A percentile compares a stretch with the other conserved stretches of the same genome.
Evolutionary conservation across 495 filamentous ascomycete genomes (phyloP).

Genomic region (Polyplosphaeria fusca): DNA sequence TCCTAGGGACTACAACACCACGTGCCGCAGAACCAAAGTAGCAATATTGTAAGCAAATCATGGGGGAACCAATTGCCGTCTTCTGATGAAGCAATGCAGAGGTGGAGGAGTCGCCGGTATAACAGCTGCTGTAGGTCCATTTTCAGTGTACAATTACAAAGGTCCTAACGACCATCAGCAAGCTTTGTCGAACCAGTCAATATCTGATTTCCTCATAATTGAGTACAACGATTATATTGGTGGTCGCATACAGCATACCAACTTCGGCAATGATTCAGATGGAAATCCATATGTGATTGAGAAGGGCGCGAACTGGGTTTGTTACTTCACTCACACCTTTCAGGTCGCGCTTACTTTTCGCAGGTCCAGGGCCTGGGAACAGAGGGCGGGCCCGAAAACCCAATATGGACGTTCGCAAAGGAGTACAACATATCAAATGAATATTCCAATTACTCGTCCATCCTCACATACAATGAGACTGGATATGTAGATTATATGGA

Average conservation of each 20-base stretch:
- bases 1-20: constrained; percentile 18
- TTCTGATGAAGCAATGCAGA: constrained; percentile 9
- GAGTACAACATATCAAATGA: constrained; percentile 61
- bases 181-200: constrained; percentile 59
- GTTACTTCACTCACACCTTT: neutral
- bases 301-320: constrained; percentile 37
- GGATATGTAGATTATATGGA: constrained; percentile 30
- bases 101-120: constrained; percentile 67
- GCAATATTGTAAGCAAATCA: constrained; percentile 23
- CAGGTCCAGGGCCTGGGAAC: constrained; percentile 62
- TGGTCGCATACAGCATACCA: constrained; percentile 55
- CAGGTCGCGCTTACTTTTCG: neutral
- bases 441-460: constrained; percentile 60
- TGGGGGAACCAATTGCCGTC: neutral
- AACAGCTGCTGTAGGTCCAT: constrained; percentile 61
- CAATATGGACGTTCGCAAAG: constrained; percentile 65
- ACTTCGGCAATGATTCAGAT: constrained; percentile 54
- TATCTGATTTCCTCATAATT: constrained; percentile 67
- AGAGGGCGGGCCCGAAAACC: constrained; percentile 58
- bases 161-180: too few species aligned
- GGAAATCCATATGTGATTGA: constrained; percentile 53
- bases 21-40: constrained; percentile 27
- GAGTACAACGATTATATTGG: constrained; percentile 65
- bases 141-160: too few species aligned
- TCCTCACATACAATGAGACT: constrained; percentile 39